Conservation (phyloP, 371 early-diverging fungal genomes). For the Capniomyces stellatus region DNA sequence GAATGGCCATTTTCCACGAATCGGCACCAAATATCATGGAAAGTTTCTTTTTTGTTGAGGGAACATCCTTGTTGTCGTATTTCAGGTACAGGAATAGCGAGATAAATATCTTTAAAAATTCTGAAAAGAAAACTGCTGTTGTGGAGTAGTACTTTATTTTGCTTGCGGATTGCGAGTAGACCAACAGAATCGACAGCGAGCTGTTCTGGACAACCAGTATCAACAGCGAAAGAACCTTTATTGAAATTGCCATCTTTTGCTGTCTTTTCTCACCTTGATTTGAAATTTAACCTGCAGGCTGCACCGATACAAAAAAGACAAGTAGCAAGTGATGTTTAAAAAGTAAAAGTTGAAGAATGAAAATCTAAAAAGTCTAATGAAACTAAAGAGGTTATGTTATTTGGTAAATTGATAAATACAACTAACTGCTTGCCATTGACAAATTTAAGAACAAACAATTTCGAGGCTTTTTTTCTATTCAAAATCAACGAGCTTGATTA, state of each 20-base stretch:
- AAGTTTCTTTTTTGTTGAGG: constrained; percentile 8
- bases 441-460: too few relatives aligned
- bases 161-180: constrained; percentile 38
- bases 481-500: too few relatives aligned
- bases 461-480: too few relatives aligned
- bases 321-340: too few relatives aligned
- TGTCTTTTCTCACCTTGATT: neutral
- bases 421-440: too few relatives aligned
- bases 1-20: constrained; percentile 52
- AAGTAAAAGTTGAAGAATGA: too few relatives aligned
- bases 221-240: constrained; percentile 67
- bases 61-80: neutral
- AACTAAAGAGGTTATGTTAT: too few relatives aligned
- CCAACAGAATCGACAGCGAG: constrained; percentile 60
- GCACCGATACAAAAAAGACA: too few relatives aligned
- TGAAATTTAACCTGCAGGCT: too few relatives aligned
- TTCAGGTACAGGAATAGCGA: constrained; percentile 36
- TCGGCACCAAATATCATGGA: constrained; percentile 37
- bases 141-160: constrained; percentile 36
- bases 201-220: constrained; percentile 78
- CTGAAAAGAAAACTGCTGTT: constrained; percentile 73
- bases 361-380: too few relatives aligned
- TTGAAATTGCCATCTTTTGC: constrained; percentile 24
- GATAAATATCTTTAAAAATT: constrained; percentile 55
- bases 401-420: too few relatives aligned